A percentile compares a stretch with the other conserved stretches of the same genome.
Conservation (phyloP, 305 asterid genomes). For the Fraxinus latifolia region DNA sequence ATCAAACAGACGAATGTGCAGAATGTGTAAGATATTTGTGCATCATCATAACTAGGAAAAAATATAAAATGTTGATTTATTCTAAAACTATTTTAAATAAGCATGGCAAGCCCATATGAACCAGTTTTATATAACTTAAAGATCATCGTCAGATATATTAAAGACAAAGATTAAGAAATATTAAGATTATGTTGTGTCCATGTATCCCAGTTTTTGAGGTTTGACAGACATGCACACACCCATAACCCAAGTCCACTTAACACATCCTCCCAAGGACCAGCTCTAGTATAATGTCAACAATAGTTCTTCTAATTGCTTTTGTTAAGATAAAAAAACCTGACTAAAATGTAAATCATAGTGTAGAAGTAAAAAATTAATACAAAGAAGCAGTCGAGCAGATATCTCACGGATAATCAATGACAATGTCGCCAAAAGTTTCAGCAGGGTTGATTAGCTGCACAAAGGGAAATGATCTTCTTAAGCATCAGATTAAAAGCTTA, state of each 20-base stretch:
- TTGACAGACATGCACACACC: background rate
- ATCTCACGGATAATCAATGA: constrained; percentile 97
- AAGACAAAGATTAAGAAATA: background rate
- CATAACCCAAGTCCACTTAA: background rate
- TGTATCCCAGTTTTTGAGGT: background rate
- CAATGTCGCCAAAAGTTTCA: constrained; percentile 98
- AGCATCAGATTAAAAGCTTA: constrained; percentile 23
- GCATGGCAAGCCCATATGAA: background rate
- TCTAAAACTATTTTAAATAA: background rate
- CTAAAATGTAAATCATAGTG: constrained; percentile 10
- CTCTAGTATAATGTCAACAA: background rate
- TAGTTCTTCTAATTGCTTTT: constrained; percentile 6
- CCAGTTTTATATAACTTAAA: background rate
- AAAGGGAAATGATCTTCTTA: constrained; percentile 21
- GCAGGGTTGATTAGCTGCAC: constrained; percentile 92
- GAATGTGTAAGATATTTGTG: background rate
- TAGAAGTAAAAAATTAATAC: constrained; percentile 1
- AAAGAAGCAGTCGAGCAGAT: constrained; percentile 24
- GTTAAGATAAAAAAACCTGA: background rate
- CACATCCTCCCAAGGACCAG: background rate
- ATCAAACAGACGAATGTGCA: background rate
- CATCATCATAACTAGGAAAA: background rate
- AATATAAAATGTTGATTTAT: background rate
- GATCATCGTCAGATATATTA: background rate
- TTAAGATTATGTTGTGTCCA: background rate